Conservation (phyloP, 345 rosid genomes). For the Geranium rotundifolium region DNA sequence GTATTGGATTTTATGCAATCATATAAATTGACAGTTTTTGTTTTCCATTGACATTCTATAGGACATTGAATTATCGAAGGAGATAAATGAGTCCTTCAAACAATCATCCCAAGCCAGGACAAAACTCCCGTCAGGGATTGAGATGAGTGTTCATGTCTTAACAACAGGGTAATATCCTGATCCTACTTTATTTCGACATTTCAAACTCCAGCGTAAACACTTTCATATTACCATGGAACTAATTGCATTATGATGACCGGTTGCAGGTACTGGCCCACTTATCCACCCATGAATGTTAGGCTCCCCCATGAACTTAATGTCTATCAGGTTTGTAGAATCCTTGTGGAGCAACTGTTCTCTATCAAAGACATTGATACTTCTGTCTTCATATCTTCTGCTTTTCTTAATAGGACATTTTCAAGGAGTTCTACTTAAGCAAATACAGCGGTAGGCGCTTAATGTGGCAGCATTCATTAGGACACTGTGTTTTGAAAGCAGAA, state of each 20-base stretch:
- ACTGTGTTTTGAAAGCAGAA: conserved; percentile 89
- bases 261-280: conserved; percentile 97
- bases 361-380: neutral
- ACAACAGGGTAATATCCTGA: conserved; percentile 73
- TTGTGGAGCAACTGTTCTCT: conserved; percentile 7
- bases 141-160: conserved; percentile 94
- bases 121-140: conserved; percentile 91
- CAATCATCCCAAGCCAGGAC: conserved; percentile 96
- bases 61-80: conserved; percentile 97
- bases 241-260: conserved; percentile 11
- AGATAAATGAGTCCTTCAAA: conserved; percentile 92
- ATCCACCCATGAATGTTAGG: conserved; percentile 97
- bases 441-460: conserved; percentile 94
- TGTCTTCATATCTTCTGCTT: conserved; percentile 5
- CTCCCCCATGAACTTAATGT: conserved; percentile 98
- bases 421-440: conserved; percentile 92
- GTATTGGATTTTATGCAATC: too few relatives aligned
- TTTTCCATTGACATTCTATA: conserved; percentile 16
- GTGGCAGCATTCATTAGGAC: conserved; percentile 98
- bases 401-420: conserved; percentile 72
- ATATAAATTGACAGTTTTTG: neutral
- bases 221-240: neutral
- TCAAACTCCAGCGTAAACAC: neutral
- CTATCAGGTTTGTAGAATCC: conserved; percentile 60
- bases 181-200: conserved; percentile 6